Percentiles rank a stretch among this genome's conserved stretches.
These are phyloP conservation scores for Chenopodium formosanum DNA, from an alignment of 148 eudicot genomes.

Conservation along the genomic window DNA sequence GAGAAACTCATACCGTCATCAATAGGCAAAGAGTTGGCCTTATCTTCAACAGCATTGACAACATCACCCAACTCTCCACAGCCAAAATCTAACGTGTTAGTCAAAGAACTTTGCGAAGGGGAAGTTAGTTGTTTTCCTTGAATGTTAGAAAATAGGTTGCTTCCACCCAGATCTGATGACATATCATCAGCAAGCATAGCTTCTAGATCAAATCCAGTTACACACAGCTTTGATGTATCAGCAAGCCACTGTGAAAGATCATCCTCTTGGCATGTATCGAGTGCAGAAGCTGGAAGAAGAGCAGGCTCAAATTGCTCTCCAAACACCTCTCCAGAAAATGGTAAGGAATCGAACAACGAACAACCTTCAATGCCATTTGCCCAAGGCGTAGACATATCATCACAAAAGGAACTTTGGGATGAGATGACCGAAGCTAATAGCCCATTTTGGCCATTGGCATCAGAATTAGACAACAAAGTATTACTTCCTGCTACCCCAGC, in stretches of 20 bases:
- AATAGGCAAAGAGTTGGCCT: slow-evolving; percentile 10
- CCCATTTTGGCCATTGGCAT: slow-evolving; percentile 23
- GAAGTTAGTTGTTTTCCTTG: slow-evolving; percentile 27
- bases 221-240: slow-evolving; percentile 34
- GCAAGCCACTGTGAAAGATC: slow-evolving; percentile 37
- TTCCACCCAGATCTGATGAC: slow-evolving; percentile 21
- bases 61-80: slow-evolving; percentile 28
- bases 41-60: slow-evolving; percentile 27
- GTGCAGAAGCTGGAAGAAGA: slow-evolving; percentile 25
- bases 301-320: slow-evolving; percentile 32
- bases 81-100: slow-evolving; percentile 32
- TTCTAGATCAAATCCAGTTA: slow-evolving; percentile 20
- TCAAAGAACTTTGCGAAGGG: slow-evolving; percentile 45
- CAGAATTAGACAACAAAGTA: slow-evolving; percentile 34
- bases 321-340: slow-evolving; percentile 18
- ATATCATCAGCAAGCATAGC: slow-evolving; percentile 28
- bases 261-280: slow-evolving; percentile 26
- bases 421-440: slow-evolving; percentile 38
- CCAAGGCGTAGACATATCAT: slow-evolving; percentile 25
- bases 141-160: slow-evolving; percentile 6
- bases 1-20: slow-evolving; percentile 30
- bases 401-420: slow-evolving; percentile 27
- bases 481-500: slow-evolving; percentile 23
- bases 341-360: slow-evolving; percentile 27
- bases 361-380: slow-evolving; percentile 5